phyloP scores from a whole-genome alignment of 495 filamentous ascomycete species.

The Lasiosphaeris hirsuta region DNA sequence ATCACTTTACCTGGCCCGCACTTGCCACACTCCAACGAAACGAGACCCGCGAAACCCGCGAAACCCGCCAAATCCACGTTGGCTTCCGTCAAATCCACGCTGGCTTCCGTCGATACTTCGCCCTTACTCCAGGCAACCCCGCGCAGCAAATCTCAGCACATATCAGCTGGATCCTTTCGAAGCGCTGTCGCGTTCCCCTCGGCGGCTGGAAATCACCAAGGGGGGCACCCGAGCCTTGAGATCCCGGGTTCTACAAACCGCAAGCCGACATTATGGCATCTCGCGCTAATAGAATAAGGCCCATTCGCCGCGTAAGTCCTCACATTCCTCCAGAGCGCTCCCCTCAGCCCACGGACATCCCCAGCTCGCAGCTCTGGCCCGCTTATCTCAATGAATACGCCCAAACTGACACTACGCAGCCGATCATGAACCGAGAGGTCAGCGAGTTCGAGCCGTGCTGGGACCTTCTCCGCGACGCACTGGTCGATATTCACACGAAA shows the following conservation, averaged over 20 bases:
- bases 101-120: too few species aligned
- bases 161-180: too few species aligned
- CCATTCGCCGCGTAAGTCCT: slow-evolving; percentile 23
- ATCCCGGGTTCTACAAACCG: background rate
- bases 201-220: too few species aligned
- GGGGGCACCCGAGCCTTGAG: too few species aligned
- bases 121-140: too few species aligned
- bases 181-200: too few species aligned
- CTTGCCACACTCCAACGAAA: too few species aligned
- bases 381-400: background rate
- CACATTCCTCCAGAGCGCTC: background rate
- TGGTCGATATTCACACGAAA: slow-evolving; percentile 85
- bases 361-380: background rate
- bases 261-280: slow-evolving; percentile 21
- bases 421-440: slow-evolving; percentile 24
- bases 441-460: slow-evolving; percentile 79
- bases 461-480: slow-evolving; percentile 66
- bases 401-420: slow-evolving; percentile 17
- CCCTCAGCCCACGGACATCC: background rate
- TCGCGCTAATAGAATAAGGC: slow-evolving; percentile 22
- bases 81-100: too few species aligned
- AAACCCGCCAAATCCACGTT: too few species aligned
- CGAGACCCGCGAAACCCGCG: too few species aligned
- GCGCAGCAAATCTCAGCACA: too few species aligned
- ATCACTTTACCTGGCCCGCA: too few species aligned